phyloP scores from a whole-genome alignment of 768 basidiomycete species.

The Kondoa malvinella region DNA sequence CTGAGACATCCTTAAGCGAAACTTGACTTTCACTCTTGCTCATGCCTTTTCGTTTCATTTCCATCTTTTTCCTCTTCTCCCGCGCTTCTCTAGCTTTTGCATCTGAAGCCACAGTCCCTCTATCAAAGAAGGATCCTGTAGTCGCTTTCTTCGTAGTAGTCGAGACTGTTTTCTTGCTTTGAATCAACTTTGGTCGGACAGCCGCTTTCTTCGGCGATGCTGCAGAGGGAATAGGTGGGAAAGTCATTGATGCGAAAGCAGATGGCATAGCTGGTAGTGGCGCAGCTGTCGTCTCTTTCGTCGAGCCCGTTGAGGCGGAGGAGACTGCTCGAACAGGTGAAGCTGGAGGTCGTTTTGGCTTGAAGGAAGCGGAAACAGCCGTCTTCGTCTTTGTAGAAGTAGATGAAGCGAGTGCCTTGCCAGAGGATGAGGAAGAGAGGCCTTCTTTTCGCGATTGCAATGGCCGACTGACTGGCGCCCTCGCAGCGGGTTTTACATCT shows the following conservation, averaged over 20 bases:
- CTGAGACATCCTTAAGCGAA: neutral
- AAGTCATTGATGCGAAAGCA: neutral
- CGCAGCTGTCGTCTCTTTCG: neutral
- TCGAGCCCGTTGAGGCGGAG: neutral
- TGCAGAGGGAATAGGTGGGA: neutral
- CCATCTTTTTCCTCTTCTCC: neutral
- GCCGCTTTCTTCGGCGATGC: no score
- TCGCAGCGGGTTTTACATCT: neutral
- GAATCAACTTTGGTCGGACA: no score
- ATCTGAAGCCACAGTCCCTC: neutral
- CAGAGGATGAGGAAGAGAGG: neutral
- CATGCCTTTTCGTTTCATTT: neutral
- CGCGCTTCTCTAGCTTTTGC: constrained; percentile 3
- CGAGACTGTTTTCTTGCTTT: neutral
- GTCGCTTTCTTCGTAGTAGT: neutral
- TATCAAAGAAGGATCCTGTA: neutral
- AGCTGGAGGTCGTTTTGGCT: neutral
- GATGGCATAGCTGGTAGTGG: neutral
- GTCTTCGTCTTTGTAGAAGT: neutral
- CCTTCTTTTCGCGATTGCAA: neutral
- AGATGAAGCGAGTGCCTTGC: no score
- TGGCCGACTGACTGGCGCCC: neutral
- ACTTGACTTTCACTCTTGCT: neutral
- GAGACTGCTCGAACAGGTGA: neutral
- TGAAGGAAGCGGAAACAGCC: neutral